Conservation (phyloP, 495 filamentous ascomycete species). For the Trichoderma reesei region DNA sequence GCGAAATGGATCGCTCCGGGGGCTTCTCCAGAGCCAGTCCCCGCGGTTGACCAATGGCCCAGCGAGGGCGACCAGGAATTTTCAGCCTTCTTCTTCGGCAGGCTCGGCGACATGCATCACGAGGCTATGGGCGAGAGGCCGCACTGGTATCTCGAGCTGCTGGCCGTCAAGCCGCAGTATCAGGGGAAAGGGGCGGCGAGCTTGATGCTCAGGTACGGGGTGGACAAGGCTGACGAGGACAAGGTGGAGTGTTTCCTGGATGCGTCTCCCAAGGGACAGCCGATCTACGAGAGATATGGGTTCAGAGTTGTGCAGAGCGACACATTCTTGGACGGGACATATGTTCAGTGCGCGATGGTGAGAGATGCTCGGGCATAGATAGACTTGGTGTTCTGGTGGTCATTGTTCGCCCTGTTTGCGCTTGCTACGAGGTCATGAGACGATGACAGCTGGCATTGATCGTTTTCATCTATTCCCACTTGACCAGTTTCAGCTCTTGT, state of each 20-base stretch:
- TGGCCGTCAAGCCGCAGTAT: conserved; percentile 35
- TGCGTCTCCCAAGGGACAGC: conserved; percentile 39
- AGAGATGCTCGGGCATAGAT: neutral
- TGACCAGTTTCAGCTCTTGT: no score
- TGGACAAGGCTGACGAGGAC: conserved; percentile 38
- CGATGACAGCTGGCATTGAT: no score
- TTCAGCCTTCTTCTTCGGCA: conserved; percentile 23
- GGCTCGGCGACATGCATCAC: conserved; percentile 18
- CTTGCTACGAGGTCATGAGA: neutral
- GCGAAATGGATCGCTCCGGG: conserved; percentile 26
- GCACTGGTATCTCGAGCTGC: conserved; percentile 37
- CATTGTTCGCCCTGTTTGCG: neutral
- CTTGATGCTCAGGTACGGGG: conserved; percentile 39
- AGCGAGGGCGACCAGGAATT: conserved; percentile 20
- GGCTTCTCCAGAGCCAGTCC: conserved; percentile 6
- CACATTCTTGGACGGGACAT: conserved; percentile 19
- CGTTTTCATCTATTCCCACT: no score
- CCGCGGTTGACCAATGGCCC: conserved; percentile 19
- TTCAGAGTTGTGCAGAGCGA: conserved; percentile 36
- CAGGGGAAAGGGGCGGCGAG: conserved; percentile 43
- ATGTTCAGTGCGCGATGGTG: conserved; percentile 4
- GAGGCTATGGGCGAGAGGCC: conserved; percentile 24
- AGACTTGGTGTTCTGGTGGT: neutral
- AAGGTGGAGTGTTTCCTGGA: conserved; percentile 43
- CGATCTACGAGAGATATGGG: conserved; percentile 46